Evolutionary conservation across 2,329 filamentous ascomycete genomes (phyloP).

Genomic region (Ceratocystiopsis minuta): DNA sequence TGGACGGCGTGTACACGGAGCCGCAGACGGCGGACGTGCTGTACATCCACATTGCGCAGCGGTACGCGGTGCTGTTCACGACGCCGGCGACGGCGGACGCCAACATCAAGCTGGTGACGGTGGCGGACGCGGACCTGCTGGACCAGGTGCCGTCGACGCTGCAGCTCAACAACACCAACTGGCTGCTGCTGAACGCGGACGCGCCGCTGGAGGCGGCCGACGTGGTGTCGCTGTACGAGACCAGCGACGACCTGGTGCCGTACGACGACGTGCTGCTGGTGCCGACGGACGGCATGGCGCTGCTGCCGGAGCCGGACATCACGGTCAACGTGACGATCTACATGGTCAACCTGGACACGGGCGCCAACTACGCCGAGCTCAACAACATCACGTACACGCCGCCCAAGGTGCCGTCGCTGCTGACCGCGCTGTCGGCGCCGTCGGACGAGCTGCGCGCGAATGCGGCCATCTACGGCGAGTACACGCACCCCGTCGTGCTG

Average conservation of each 20-base stretch:
- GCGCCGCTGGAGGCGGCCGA: slow-evolving; percentile 25
- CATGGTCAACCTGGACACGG: slow-evolving; percentile 43
- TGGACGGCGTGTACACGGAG: slow-evolving; percentile 54
- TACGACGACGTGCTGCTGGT: slow-evolving; percentile 59
- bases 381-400: slow-evolving; percentile 60
- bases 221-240: slow-evolving; percentile 1
- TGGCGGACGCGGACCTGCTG: slow-evolving; percentile 37
- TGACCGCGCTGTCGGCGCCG: slow-evolving; percentile 46
- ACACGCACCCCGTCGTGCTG: slow-evolving; percentile 50
- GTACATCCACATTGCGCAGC: slow-evolving; percentile 50
- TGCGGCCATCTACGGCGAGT: slow-evolving; percentile 44
- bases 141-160: slow-evolving; percentile 46
- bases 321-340: slow-evolving; percentile 43
- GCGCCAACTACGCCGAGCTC: slow-evolving; percentile 39
- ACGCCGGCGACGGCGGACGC: slow-evolving; percentile 40
- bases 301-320: slow-evolving; percentile 44
- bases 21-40: slow-evolving; percentile 40
- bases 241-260: slow-evolving; percentile 37
- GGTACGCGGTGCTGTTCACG: slow-evolving; percentile 43
- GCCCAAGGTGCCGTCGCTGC: slow-evolving; percentile 65
- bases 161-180: slow-evolving; percentile 51
- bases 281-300: slow-evolving; percentile 45
- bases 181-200: slow-evolving; percentile 39
- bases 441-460: slow-evolving; percentile 37
- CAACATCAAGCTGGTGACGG: slow-evolving; percentile 46